Evolutionary conservation across 1,284 basidiomycete species (phyloP), one percentile per base, ranked within the genome.

Genomic region (Entoloma clypeatum): DNA sequence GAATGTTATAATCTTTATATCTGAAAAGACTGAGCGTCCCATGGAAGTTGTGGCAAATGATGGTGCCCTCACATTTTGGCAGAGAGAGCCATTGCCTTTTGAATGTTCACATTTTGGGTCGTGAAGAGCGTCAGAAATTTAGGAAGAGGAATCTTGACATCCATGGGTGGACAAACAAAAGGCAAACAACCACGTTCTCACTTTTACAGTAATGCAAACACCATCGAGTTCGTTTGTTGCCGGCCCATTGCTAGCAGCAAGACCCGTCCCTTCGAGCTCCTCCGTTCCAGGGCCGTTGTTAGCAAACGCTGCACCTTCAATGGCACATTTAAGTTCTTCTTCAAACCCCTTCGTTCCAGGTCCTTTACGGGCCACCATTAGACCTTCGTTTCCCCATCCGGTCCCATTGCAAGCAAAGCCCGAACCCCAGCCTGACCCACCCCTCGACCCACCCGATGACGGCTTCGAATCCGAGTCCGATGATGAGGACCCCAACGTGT

Each of bases 51-150:
- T 11, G 32, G 41, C 28, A 25, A 45, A 35, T 33, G 45, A 44
- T 23, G 36, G 32, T 23, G 21, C 48, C 65, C 79, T 51, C 41
- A 92, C 88, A 91, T 75, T 71, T 89, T 90, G 32, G 77, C 75
- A 29, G 90, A 80, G 23, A 88, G 62, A 3, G 67, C 62, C 76
- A 95, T 93, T 1, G 90, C 89, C 45, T 82, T 81, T 31, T 75
- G 60, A 55, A 88, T 75, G 2, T 84, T 67, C 1, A 92, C 67
- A 45, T 74, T 73, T 46, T 78, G 75, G 31, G 62, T 67, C 2
- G 83, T 79, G 8, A 92, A 65, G 8, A 86, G 52, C 60, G 89
- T 85, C 9, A 94, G 67, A 63, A 88, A 93, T 18, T 72, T 71
- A 9, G 82, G 82, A 4, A 94, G 59, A 13, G 82, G 62, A 7